phyloP scores from a whole-genome alignment of 768 basidiomycete species.

The Pleurotus platypus region DNA sequence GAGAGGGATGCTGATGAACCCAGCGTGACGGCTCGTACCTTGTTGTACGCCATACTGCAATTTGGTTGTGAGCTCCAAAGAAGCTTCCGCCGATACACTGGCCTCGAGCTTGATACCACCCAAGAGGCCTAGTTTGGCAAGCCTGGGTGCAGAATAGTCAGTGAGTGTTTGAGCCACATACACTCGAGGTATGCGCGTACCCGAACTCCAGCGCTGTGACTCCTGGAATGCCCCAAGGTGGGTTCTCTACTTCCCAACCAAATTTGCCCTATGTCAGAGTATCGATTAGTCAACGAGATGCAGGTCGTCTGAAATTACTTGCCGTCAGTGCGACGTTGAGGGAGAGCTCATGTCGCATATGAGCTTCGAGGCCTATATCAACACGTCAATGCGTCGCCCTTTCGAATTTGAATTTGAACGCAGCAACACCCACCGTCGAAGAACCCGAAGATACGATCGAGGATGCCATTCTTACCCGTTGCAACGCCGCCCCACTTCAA shows the following conservation, averaged over 20 bases:
- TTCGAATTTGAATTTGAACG: neutral
- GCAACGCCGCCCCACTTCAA: neutral
- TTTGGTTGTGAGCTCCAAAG: neutral
- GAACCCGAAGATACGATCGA: neutral
- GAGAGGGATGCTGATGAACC: neutral
- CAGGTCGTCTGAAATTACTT: neutral
- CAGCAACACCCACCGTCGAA: neutral
- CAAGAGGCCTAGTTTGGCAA: constrained; percentile 1
- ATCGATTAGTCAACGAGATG: neutral
- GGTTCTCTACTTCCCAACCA: neutral
- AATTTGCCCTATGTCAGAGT: neutral
- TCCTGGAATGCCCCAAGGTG: neutral
- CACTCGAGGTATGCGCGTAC: neutral
- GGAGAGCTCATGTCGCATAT: neutral
- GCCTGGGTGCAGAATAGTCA: neutral
- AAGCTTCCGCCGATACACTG: neutral
- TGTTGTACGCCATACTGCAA: neutral
- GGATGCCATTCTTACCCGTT: neutral
- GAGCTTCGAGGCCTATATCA: neutral
- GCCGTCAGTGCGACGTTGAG: neutral
- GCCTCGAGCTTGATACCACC: neutral
- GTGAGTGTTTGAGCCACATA: neutral
- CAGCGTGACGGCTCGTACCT: neutral
- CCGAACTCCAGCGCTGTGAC: constrained; percentile 6
- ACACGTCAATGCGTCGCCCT: neutral